Evolutionary conservation across 176 grass and related monocot species (phyloP), one percentile per base, ranked within the genome.

Genomic region (Avena eriantha): DNA sequence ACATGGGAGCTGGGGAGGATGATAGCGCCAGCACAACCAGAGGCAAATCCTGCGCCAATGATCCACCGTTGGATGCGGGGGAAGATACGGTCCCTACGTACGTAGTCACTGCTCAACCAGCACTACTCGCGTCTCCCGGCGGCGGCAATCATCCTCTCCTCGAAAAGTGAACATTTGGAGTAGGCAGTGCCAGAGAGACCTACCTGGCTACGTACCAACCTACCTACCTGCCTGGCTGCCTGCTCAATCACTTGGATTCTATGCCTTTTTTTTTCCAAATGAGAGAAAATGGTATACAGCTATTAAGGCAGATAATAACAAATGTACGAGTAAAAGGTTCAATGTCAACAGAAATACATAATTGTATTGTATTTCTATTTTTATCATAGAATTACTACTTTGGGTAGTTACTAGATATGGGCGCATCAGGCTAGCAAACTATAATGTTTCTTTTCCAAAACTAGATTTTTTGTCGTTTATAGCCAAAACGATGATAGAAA

Each of bases 11-110:
- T 56, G 65, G 51, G 17, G 8, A 26, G 34, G 73, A 36, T 79
- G 84, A 90, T 29, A 74, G 84, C 34, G 84, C 18, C 65, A 87
- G 80, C 84, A 23, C 66, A 90, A 83, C 84, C 80, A 15, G 79
- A 19, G 12, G 73, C 45, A 23, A 36, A 34, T 33, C 55, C 61
- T 35, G 2, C 33, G 47, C 68, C 23, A 85, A 85, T 69, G 57
- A 66, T 48, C 64, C 23, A 50, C 88, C 69, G 82, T 66, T 80
- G 82, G 87, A 80, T 80, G 66, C 53, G 81, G 60, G 3, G 29
- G 81, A 7, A 14, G 22, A 21, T 7, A 63, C 65, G 29, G 73
- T 72, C 61, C 60, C 72, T 22, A 26, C 80, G n/a, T 22, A 26
- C 80, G n/a, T 11, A 21, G 41, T 2, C 53, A 67, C 16, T 8